phyloP scores from a whole-genome alignment of 768 basidiomycete genomes.

The Xerocomellus chrysenteron region DNA sequence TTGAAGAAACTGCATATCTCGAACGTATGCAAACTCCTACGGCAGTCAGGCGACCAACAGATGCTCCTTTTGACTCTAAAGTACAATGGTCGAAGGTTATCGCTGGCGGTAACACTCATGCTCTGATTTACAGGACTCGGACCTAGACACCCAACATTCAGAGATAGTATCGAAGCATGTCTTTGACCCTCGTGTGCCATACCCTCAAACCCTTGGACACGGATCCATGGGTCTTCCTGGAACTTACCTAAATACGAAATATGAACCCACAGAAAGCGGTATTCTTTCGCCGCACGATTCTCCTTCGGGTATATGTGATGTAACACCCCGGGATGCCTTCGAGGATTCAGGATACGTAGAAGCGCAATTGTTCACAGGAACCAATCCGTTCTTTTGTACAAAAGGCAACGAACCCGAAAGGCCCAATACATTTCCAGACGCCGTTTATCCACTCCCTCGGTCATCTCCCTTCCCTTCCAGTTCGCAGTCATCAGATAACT shows the following conservation, averaged over 20 bases:
- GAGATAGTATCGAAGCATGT: neutral
- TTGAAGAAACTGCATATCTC: neutral
- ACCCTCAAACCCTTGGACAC: neutral
- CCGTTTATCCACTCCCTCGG: constrained; percentile 9
- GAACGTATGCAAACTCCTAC: neutral
- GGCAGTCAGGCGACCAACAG: neutral
- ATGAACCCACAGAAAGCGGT: neutral
- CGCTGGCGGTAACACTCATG: neutral
- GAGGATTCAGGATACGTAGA: constrained; percentile 3
- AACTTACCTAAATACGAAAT: neutral
- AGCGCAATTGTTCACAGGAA: neutral
- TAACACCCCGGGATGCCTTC: neutral
- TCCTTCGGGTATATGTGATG: neutral
- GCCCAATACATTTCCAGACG: neutral
- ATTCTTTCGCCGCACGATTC: neutral
- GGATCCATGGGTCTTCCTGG: neutral
- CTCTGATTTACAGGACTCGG: constrained; percentile 6
- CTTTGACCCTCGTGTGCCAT: neutral
- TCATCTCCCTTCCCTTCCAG: constrained; percentile 26
- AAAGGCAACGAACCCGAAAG: neutral
- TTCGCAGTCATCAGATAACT: constrained; percentile 13
- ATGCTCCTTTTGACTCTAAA: neutral
- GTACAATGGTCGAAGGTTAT: constrained; percentile 10
- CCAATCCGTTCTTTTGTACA: neutral
- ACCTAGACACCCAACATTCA: neutral